phyloP scores from a whole-genome alignment of 129 eudicot species.

The Scalesia atractyloides region DNA sequence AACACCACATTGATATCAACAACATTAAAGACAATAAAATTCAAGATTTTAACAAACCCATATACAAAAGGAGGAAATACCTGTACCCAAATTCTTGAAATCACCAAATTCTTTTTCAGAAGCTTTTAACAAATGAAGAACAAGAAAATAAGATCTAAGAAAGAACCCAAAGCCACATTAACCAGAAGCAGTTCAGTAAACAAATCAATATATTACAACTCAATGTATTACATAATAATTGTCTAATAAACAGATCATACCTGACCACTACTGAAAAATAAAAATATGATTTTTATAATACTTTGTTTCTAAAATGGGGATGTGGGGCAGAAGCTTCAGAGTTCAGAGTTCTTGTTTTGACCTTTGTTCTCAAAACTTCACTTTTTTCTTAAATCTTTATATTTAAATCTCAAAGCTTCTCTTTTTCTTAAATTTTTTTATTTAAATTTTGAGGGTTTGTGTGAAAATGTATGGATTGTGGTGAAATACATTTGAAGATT shows the following conservation, averaged over 20 bases:
- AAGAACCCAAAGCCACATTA: too few relatives aligned
- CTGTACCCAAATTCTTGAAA: constrained; percentile 18
- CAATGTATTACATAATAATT: constrained; percentile 25
- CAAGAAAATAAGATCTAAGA: constrained; percentile 6
- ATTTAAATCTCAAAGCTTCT: not conserved
- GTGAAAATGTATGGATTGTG: not conserved
- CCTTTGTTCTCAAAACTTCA: constrained; percentile 18
- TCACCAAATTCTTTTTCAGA: not conserved
- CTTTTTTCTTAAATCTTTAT: not conserved
- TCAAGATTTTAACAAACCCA: constrained; percentile 29
- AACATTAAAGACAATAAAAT: constrained; percentile 5
- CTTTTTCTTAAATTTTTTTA: not conserved
- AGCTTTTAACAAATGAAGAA: constrained; percentile 21
- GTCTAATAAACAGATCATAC: constrained; percentile 8
- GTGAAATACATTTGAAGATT: not conserved
- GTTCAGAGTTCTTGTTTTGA: constrained; percentile 21
- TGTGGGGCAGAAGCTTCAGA: constrained; percentile 9
- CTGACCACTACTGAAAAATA: too few relatives aligned
- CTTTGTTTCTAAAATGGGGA: constrained; percentile 16
- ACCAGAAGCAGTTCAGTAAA: not conserved
- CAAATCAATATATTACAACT: too few relatives aligned
- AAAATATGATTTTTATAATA: too few relatives aligned
- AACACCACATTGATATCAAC: too few relatives aligned
- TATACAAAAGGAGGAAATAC: constrained; percentile 23
- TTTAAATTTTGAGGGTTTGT: not conserved